Base-by-base conservation (phyloP, 805 yeast species). In the Candida easanensis region DNA sequence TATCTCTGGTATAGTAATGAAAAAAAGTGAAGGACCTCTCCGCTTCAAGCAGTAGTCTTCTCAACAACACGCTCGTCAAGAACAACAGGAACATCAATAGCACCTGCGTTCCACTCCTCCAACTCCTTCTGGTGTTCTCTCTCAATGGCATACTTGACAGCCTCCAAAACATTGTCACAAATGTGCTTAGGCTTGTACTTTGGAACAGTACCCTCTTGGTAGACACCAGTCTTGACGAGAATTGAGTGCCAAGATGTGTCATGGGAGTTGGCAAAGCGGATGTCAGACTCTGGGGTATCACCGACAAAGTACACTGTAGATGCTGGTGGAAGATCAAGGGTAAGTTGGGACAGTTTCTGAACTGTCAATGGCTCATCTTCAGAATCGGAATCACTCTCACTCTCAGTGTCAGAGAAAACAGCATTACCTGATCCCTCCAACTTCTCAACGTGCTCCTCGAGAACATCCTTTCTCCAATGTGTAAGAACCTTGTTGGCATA, bases 201-300 rank as follows among this genome's bases (percentile, higher is more conserved):
- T 17, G 95, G 95, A 17, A 64, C 75, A 8, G 91, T 80, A 17
- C 91, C 90, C 36, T 76, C 88, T 65, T 84, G 81, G 65, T 85
- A 86, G 44, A 86, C 95, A 61, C 95, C 95, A 30, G 95, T 86
- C 65, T 86, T 83, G 31, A 86, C 95, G 57, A 86, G 71, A 46
- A 87, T 86, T 21, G 95, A 85, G 65, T 75, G 80, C 95, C 95
- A 86, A 23, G 88, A 79, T 47, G 78, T 78, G 60, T 86, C 93
- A 64, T 85, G 91, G 16, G 89, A 81, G 68, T 86, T 86, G 41
- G 95, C 95, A 67, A 87, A 87, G 63, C 93, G 72, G 50, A 86
- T 86, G 63, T 86, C 95, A 6, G 90, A 82, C 66, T 86, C 95
- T 16, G 95, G 95, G 13, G 95, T 86, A 60, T 86, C 95, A 56